Evolutionary conservation across 148 eudicot genomes (phyloP).

Genomic region (Oxyria digyna): DNA sequence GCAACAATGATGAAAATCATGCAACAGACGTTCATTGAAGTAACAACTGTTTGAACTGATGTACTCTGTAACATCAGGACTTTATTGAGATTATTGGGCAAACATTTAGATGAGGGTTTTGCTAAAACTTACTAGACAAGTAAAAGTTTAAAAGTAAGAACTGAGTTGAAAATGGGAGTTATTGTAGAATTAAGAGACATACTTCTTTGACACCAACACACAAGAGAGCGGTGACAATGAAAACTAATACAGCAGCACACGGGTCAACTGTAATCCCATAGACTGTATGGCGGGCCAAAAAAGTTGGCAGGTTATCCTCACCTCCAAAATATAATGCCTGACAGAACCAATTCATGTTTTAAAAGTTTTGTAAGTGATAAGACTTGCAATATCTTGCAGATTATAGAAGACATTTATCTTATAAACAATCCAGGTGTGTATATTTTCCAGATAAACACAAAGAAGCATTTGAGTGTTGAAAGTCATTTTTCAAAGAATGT

Average conservation of each 20-base stretch:
- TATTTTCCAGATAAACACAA: background rate
- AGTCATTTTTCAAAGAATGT: background rate
- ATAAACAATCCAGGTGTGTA: background rate
- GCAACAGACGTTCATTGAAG: constrained; percentile 37
- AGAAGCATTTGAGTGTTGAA: background rate
- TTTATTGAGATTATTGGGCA: background rate
- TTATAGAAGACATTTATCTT: background rate
- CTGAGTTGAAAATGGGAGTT: background rate
- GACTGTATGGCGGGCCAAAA: constrained; percentile 36
- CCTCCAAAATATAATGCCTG: constrained; percentile 56
- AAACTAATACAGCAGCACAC: constrained; percentile 39
- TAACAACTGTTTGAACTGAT: constrained; percentile 38
- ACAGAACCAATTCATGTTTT: background rate
- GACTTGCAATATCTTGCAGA: background rate
- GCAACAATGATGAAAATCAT: constrained; percentile 43
- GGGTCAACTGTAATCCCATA: constrained; percentile 40
- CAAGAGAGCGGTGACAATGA: constrained; percentile 34
- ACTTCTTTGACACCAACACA: constrained; percentile 62
- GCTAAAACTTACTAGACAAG: background rate
- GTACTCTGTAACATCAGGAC: constrained; percentile 30
- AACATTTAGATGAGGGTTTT: background rate
- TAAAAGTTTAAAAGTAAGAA: background rate
- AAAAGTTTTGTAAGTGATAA: background rate
- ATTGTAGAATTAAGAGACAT: background rate
- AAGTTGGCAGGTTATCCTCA: constrained; percentile 36